phyloP scores from a whole-genome alignment of 192 early-diverging fungal species.

The Fimicolochytrium jonesii region DNA sequence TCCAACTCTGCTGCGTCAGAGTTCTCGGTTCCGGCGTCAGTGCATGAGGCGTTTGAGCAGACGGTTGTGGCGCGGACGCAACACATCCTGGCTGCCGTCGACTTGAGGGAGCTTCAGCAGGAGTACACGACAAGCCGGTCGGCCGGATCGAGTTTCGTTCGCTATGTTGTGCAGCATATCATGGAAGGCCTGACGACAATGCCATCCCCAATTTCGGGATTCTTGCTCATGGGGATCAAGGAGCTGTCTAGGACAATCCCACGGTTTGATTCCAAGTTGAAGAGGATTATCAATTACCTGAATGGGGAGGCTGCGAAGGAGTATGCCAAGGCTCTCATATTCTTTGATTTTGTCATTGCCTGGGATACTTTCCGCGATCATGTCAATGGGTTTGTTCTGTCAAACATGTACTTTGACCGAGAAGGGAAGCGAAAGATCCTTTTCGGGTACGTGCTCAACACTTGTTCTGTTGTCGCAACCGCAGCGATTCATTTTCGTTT shows the following conservation, averaged over 20 bases:
- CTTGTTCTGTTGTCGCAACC: neutral
- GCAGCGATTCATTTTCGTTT: neutral
- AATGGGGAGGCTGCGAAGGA: neutral
- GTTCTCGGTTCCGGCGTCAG: neutral
- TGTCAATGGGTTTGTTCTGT: conserved; percentile 13
- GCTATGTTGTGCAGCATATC: neutral
- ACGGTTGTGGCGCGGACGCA: neutral
- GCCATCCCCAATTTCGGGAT: conserved; percentile 12
- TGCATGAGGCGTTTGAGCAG: neutral
- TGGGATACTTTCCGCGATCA: conserved; percentile 17
- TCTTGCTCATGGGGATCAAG: conserved; percentile 11
- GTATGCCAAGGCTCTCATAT: neutral
- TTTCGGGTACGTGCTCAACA: conserved; percentile 7
- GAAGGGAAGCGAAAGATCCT: neutral
- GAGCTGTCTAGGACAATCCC: neutral
- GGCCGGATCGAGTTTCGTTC: conserved; percentile 8
- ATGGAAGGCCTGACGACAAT: conserved; percentile 4
- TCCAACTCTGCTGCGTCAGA: neutral
- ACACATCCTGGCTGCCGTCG: neutral
- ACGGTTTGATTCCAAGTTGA: neutral
- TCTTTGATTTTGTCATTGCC: neutral
- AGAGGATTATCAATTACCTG: neutral
- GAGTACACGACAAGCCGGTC: neutral
- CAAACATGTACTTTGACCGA: conserved; percentile 8
- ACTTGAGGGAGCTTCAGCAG: neutral